These are phyloP conservation scores for Puccinia polysora DNA, from an alignment of 1,284 basidiomycete species.

Conservation along the genomic window DNA sequence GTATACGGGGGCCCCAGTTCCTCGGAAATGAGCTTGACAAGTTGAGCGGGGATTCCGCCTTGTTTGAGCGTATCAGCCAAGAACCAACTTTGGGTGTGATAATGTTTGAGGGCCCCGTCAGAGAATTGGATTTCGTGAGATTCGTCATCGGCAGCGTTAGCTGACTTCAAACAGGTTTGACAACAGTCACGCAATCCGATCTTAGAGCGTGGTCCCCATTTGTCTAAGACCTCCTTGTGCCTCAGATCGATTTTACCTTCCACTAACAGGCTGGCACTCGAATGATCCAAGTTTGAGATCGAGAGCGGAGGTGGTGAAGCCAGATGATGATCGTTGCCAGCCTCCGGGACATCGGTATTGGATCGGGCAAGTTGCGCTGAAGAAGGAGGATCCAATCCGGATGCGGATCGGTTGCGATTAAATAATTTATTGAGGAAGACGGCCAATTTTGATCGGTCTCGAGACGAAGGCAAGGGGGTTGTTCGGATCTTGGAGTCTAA, in stretches of 20 bases:
- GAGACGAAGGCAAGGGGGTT: not conserved
- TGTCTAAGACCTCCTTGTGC: not conserved
- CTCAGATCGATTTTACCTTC: not conserved
- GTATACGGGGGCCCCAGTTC: constrained; percentile 12
- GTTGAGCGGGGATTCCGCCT: constrained; percentile 14
- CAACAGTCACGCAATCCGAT: constrained; percentile 12
- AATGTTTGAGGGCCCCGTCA: constrained; percentile 1
- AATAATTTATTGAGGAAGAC: not conserved
- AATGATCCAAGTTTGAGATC: too few species aligned
- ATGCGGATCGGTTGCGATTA: not conserved
- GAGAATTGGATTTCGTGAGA: not conserved
- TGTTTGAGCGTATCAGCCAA: constrained; percentile 14
- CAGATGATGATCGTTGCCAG: too few species aligned
- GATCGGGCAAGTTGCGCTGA: not conserved
- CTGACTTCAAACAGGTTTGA: constrained; percentile 2
- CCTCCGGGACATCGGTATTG: not conserved
- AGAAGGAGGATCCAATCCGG: not conserved
- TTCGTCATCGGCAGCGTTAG: not conserved
- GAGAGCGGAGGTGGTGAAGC: too few species aligned
- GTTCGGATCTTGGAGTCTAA: not conserved
- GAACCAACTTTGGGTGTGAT: constrained; percentile 12
- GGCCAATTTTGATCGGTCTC: not conserved
- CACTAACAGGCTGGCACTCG: not conserved
- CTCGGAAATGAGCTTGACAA: not conserved
- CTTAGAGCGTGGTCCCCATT: not conserved